Conservation (phyloP, 2,329 filamentous ascomycete species). For the Trichoderma endophyticum region DNA sequence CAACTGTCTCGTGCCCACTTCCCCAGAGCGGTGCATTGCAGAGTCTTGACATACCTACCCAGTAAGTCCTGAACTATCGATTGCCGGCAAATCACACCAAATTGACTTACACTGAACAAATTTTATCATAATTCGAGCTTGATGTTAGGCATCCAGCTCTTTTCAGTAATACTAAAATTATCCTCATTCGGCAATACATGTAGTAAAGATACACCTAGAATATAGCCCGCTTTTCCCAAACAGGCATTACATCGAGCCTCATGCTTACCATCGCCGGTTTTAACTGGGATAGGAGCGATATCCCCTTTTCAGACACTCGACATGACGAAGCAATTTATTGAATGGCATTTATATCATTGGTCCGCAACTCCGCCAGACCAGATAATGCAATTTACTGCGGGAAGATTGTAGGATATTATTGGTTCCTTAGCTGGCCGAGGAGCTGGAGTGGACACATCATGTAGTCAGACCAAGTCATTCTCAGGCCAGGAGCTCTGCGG, state of each 20-base stretch:
- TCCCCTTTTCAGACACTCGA: neutral
- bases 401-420: neutral
- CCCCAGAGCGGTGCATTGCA: no score
- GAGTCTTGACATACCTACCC: no score
- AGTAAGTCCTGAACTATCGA: no score
- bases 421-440: neutral
- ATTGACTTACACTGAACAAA: no score
- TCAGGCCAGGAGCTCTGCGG: neutral
- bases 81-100: neutral
- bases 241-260: neutral
- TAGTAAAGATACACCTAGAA: neutral
- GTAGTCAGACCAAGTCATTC: neutral
- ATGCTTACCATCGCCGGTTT: neutral
- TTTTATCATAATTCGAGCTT: no score
- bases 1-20: no score
- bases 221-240: neutral
- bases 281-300: neutral
- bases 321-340: neutral
- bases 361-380: neutral
- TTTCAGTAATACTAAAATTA: neutral
- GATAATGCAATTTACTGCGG: neutral
- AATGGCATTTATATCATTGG: neutral
- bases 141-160: no score
- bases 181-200: neutral
- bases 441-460: neutral